Percentiles rank a stretch among this genome's conserved stretches.
phyloP scores from a whole-genome alignment of 2,329 filamentous ascomycete genomes.

The Paraphaeosphaeria sporulosa region DNA sequence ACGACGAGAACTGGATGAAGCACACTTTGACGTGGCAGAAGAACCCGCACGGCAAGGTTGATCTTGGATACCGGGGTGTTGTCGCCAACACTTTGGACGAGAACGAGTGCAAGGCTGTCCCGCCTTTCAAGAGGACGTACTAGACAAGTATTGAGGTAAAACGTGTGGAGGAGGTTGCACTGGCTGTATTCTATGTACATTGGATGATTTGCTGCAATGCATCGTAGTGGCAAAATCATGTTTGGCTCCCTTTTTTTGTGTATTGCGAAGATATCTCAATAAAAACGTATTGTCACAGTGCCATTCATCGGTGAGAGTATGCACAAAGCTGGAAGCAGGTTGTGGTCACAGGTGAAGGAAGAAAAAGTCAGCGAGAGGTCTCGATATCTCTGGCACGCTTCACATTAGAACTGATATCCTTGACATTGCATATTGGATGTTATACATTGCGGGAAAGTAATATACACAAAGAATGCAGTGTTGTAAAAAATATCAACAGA shows the following conservation, averaged over 20 bases:
- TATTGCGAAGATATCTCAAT: constrained; percentile 17
- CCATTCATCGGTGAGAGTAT: background rate
- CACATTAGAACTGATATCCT: too few species aligned
- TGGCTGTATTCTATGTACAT: constrained; percentile 37
- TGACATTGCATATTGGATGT: too few species aligned
- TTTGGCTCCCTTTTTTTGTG: constrained; percentile 1
- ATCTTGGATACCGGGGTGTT: constrained; percentile 86
- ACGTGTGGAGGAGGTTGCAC: background rate
- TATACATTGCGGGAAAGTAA: too few species aligned
- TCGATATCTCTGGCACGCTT: too few species aligned
- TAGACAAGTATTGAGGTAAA: constrained; percentile 57
- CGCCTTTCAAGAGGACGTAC: constrained; percentile 94
- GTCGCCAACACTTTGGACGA: constrained; percentile 86
- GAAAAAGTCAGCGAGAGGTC: too few species aligned
- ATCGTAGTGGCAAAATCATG: background rate
- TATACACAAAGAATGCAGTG: too few species aligned
- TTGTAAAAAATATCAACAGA: too few species aligned
- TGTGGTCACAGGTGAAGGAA: background rate
- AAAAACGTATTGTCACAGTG: constrained; percentile 8
- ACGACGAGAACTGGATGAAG: constrained; percentile 99
- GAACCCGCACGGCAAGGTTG: constrained; percentile 84
- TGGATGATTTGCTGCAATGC: constrained; percentile 27
- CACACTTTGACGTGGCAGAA: constrained; percentile 97
- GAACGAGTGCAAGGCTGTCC: constrained; percentile 93
- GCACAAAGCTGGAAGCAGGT: background rate